Evolutionary conservation across 176 grass and related monocot species (phyloP), one percentile per base, ranked within the genome.

Genomic region (Chloris gayana): DNA sequence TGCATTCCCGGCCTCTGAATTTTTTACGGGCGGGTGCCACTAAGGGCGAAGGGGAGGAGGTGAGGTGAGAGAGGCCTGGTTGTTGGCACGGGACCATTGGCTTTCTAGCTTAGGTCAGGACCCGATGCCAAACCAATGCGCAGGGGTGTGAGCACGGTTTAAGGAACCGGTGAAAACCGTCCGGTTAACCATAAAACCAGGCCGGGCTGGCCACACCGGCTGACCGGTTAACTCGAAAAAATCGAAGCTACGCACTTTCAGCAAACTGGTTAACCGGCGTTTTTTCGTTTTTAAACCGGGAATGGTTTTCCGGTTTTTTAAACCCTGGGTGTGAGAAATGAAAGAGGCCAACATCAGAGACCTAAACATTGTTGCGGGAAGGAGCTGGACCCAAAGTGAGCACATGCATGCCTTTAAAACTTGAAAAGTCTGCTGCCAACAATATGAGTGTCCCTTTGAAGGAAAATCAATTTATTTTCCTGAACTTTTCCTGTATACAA

Each of bases 1-100:
- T 53, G 79, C 73, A 81, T n/a, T n/a, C 61, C 57, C 38, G 31
- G 22, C 80, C 75, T 88, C 85, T 67, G 37, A 81, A 86, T 86
- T 86, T 44, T 81, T 77, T 84, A 73, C n/a, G n/a, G n/a, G n/a
- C 29, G 25, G 25, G 32, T 46, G 67, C 51, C 53, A 70, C 67
- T 39, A n/a, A n/a, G 60, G 12, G 60, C 27, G 61, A 58, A 64
- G 32, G 17, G 41, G 38, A 9, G 25, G 17, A 45, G 24, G n/a
- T n/a, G n/a, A n/a, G 46, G 49, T 74, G 37, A 67, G 42, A 26
- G 57, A 14, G 30, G 26, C 14, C 27, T 67, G 64, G 78, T 86
- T 68, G 77, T 74, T 86, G 14, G 33, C 47, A 63, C 34, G 41
- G 84, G 84, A 79, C 84, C 69, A 85, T 85, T 80, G 56, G 25